phyloP scores from a whole-genome alignment of 345 rosid genomes.

The Lepidium sativum region DNA sequence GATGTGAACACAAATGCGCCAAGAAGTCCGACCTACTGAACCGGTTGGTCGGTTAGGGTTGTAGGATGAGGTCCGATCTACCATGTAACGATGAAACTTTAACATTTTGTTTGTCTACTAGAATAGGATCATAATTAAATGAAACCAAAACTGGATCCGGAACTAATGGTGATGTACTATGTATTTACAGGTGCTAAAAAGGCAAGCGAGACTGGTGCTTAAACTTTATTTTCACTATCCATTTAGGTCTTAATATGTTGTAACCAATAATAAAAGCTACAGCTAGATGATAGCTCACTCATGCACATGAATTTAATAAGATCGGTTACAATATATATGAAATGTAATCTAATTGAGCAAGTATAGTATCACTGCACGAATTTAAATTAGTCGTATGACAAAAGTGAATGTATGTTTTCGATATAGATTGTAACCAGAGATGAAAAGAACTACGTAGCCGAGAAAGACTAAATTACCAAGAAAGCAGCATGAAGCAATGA shows the following conservation, averaged over 20 bases:
- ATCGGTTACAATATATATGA: no score
- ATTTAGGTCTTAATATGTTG: not conserved
- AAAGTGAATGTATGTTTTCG: no score
- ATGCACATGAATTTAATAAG: not conserved
- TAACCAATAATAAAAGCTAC: not conserved
- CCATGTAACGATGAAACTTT: not conserved
- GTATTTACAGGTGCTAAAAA: slow-evolving; percentile 6
- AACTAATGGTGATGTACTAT: not conserved
- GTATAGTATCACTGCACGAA: no score
- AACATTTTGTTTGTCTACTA: not conserved
- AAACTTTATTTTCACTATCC: not conserved
- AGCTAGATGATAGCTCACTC: not conserved
- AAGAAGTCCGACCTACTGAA: slow-evolving; percentile 17
- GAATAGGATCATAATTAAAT: not conserved
- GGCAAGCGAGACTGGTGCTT: slow-evolving; percentile 5
- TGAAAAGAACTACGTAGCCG: no score
- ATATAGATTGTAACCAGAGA: no score
- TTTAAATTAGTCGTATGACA: no score
- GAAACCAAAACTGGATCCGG: not conserved
- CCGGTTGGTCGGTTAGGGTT: not conserved
- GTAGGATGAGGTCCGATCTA: not conserved
- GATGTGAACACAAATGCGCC: slow-evolving; percentile 38
- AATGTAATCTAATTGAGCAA: not conserved
- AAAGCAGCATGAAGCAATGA: no score
- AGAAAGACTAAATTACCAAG: no score